Evolutionary conservation across 257 asterid genomes (phyloP).

Genomic region (Oldenlandia corymbosa): DNA sequence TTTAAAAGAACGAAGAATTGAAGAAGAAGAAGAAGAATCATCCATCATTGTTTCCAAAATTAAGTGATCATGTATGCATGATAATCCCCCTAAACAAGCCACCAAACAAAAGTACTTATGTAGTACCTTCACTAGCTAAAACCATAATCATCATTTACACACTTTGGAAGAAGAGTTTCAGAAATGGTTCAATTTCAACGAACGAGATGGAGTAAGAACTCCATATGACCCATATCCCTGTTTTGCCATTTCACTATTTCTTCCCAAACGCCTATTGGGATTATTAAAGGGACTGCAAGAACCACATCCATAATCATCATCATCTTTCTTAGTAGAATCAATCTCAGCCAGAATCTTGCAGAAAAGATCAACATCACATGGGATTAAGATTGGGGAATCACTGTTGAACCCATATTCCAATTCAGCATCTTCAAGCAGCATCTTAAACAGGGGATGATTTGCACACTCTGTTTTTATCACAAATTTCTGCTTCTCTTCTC

Average conservation of each 20-base stretch:
- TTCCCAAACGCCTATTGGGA: slow-evolving; percentile 14
- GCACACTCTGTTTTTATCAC: slow-evolving; percentile 38
- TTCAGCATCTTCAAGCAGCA: slow-evolving; percentile 66
- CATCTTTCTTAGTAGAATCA: slow-evolving; percentile 26
- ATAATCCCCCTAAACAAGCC: too few species aligned
- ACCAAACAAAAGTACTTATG: too few species aligned
- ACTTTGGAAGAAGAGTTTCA: too few species aligned
- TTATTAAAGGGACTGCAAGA: slow-evolving; percentile 25
- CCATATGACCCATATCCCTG: slow-evolving; percentile 19
- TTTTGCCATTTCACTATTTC: background rate
- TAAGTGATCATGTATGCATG: too few species aligned
- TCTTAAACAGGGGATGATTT: slow-evolving; percentile 55
- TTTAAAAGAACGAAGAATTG: too few species aligned
- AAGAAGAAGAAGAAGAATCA: too few species aligned
- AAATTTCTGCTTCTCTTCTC: slow-evolving; percentile 42
- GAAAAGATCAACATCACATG: slow-evolving; percentile 55
- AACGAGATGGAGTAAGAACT: slow-evolving; percentile 12
- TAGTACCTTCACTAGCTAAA: too few species aligned
- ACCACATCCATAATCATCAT: background rate
- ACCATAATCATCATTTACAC: too few species aligned
- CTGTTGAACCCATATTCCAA: slow-evolving; percentile 46
- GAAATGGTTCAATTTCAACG: slow-evolving; percentile 10
- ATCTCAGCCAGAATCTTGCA: slow-evolving; percentile 44
- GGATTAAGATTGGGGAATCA: slow-evolving; percentile 52
- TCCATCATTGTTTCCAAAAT: too few species aligned